phyloP scores from a whole-genome alignment of 257 asterid genomes.

The Handroanthus guayacan region DNA sequence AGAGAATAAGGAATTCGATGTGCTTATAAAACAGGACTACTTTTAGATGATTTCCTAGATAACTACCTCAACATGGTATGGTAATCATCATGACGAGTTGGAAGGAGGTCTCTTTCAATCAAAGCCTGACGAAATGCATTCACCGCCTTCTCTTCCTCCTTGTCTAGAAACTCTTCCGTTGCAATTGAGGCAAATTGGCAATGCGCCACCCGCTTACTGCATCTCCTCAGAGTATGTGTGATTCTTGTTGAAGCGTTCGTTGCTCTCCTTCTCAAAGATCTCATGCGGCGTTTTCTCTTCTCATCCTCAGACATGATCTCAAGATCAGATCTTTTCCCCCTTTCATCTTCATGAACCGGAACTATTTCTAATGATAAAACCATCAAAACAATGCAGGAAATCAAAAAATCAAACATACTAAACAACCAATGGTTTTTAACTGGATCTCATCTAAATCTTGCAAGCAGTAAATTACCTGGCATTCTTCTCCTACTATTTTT shows the following conservation, averaged over 20 bases:
- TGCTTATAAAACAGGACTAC: not conserved
- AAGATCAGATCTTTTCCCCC: conserved; percentile 21
- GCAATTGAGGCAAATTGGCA: conserved; percentile 60
- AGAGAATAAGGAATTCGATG: not conserved
- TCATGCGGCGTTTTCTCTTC: conserved; percentile 23
- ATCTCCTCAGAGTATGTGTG: not conserved
- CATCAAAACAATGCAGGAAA: not conserved
- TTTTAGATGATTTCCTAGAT: not conserved
- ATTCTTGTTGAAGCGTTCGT: conserved; percentile 25
- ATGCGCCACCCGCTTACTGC: conserved; percentile 47
- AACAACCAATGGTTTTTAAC: conserved; percentile 8
- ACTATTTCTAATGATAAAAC: conserved; percentile 25
- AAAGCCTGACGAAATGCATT: conserved; percentile 53
- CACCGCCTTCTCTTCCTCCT: conserved; percentile 62
- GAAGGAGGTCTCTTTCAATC: conserved; percentile 62
- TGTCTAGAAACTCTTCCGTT: conserved; percentile 61
- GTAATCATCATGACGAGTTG: conserved; percentile 70
- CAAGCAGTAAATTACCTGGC: conserved; percentile 55
- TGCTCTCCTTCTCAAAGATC: conserved; percentile 29
- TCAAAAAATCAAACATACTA: not conserved
- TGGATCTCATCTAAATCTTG: conserved; percentile 22
- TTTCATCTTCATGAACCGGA: conserved; percentile 18
- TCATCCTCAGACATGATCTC: conserved; percentile 28
- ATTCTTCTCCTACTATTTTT: conserved; percentile 39
- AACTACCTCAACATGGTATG: conserved; percentile 67